Evolutionary conservation across 164 flowering plant species (phyloP), one percentile per base, ranked within the genome.

Genomic region (Vitis rupestris): DNA sequence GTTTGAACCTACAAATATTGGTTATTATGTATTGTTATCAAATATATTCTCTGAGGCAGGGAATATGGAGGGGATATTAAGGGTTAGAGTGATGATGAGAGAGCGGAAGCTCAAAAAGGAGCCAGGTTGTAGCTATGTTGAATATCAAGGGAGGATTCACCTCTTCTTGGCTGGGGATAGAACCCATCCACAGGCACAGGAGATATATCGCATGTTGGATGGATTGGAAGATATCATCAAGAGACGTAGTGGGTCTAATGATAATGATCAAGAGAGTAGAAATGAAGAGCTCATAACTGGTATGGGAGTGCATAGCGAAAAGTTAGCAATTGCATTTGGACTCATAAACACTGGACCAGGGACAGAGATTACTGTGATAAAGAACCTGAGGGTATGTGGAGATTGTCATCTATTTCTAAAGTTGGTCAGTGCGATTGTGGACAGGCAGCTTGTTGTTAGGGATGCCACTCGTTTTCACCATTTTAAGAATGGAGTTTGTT

Each of bases 401-500:
- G 90, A 90, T 61, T 92, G 98, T 70, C 97, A 89, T 65, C 61
- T 73, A 72, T 90, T 92, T 70, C 81, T 92, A 15, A 94, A 90
- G 80, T 55, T 76, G 56, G 86, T 89, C 23, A 88, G 97, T 77
- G 83, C 77, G 79, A 78, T 90, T 69, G 88, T 85, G 37, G 75
- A 84, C 68, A 85, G 91, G 5, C 82, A 59, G 23, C 84, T 94
- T 74, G 67, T 89, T 51, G 81, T 94, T 48, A 83, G 97, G 80
- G 98, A 94, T 76, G 91, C 97, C 3, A 88, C 85, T 70, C 86
- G 98, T 13, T 94, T 94, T 74, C 98, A 94, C 78, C 95, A 87
- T 82, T 94, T 92, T 70, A 75, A 69, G 59, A 68, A 81, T 73
- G 98, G 98, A 27, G 68, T 50, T 15, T 94, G 98, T 76, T 90